Percentiles rank a stretch among this genome's conserved stretches.
Conservation (phyloP, 345 rosid genomes). For the Combretum micranthum region DNA sequence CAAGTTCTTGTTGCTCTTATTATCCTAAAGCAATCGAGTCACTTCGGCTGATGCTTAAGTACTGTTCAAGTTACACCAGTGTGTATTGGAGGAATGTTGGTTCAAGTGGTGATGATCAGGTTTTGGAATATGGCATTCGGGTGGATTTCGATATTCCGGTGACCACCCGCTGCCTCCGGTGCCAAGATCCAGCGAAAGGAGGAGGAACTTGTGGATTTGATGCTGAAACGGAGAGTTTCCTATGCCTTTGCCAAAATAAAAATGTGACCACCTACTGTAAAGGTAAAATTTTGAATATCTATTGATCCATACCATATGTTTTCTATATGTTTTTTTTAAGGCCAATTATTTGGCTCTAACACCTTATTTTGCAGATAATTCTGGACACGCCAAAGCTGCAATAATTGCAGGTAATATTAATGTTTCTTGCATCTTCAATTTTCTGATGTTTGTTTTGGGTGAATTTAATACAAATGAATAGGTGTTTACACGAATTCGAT, state of each 20-base stretch:
- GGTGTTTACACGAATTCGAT: no score
- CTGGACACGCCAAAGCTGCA: slow-evolving; percentile 30
- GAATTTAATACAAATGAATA: no score
- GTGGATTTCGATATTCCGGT: slow-evolving; percentile 78
- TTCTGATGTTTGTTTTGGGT: no score
- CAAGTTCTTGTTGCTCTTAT: slow-evolving; percentile 76
- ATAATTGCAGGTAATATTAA: slow-evolving; percentile 41
- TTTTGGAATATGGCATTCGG: slow-evolving; percentile 77
- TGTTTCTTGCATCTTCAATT: no score
- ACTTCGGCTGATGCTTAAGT: slow-evolving; percentile 68
- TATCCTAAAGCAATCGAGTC: slow-evolving; percentile 81
- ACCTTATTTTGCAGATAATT: slow-evolving; percentile 26
- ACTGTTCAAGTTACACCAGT: slow-evolving; percentile 78
- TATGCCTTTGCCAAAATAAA: slow-evolving; percentile 55
- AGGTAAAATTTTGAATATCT: slow-evolving; percentile 28
- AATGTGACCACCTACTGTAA: slow-evolving; percentile 65
- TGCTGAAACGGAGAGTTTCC: slow-evolving; percentile 42
- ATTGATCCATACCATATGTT: no score
- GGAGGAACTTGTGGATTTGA: slow-evolving; percentile 75
- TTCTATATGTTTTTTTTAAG: no score
- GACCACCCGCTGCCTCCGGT: slow-evolving; percentile 66
- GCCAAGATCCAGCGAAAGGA: slow-evolving; percentile 74
- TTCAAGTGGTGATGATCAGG: slow-evolving; percentile 43
- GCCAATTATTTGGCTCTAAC: no score
- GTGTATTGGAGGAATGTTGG: slow-evolving; percentile 74